Conservation (phyloP, 140 eudicot genomes). For the Erigeron philadelphicus region DNA sequence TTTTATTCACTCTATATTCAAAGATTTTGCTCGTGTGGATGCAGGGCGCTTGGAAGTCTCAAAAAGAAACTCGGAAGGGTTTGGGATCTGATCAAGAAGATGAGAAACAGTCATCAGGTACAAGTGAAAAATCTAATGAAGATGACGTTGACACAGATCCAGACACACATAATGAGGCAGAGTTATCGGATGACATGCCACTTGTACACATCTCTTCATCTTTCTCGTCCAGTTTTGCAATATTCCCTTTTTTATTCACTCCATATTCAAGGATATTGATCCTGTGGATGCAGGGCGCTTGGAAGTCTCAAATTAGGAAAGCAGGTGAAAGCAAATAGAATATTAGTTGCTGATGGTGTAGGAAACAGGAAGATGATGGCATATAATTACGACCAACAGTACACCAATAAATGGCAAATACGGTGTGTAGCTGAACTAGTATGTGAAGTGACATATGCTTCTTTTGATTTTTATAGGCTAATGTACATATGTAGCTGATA, state of each 20-base stretch:
- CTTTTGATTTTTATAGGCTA: slow-evolving; percentile 15
- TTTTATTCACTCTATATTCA: too few species aligned
- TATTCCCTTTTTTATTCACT: background rate
- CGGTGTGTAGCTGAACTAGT: slow-evolving; percentile 16
- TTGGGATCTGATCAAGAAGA: too few species aligned
- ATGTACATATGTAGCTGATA: slow-evolving; percentile 42
- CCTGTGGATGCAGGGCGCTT: slow-evolving; percentile 44
- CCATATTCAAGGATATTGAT: slow-evolving; percentile 20
- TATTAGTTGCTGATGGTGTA: slow-evolving; percentile 13
- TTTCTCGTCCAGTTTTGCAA: background rate
- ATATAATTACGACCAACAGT: slow-evolving; percentile 7
- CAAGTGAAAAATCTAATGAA: too few species aligned
- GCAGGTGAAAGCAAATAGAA: slow-evolving; percentile 39
- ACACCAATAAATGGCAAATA: slow-evolving; percentile 24
- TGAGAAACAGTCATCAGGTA: too few species aligned
- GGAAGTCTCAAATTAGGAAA: slow-evolving; percentile 57
- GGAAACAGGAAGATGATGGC: slow-evolving; percentile 9
- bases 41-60: too few species aligned
- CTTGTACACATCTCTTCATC: slow-evolving; percentile 46
- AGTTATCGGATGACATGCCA: slow-evolving; percentile 59
- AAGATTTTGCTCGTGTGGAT: too few species aligned
- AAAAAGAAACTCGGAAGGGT: too few species aligned
- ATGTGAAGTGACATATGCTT: slow-evolving; percentile 32
- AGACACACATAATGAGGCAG: slow-evolving; percentile 4
- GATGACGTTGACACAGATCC: too few species aligned